A percentile compares a stretch with the other conserved stretches of the same genome.
Conservation (phyloP, 2,329 filamentous ascomycete genomes). For the Tolypocladium ophioglossoides region DNA sequence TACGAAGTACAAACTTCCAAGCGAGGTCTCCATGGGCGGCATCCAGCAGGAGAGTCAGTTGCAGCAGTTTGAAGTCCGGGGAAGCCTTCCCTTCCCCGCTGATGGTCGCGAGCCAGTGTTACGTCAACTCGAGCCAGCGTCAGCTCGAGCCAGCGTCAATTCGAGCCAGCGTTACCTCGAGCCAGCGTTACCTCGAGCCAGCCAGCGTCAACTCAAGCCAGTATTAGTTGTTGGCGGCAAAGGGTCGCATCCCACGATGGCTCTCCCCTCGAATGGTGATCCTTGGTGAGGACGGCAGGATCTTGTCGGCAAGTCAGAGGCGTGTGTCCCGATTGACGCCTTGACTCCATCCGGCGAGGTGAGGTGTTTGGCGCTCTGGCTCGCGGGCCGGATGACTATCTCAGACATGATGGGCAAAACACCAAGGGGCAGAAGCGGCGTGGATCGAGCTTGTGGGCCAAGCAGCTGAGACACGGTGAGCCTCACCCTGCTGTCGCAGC, state of each 20-base stretch:
- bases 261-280: not conserved
- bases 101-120: not conserved
- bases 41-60: not conserved
- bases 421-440: not conserved
- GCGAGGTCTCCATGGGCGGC: not conserved
- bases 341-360: not conserved
- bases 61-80: not conserved
- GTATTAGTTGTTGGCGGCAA: too few relatives aligned
- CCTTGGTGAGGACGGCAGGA: not conserved
- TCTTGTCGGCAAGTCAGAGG: not conserved
- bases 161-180: not conserved
- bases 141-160: not conserved
- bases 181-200: not conserved
- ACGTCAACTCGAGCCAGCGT: not conserved
- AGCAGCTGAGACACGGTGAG: not conserved
- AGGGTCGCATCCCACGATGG: not conserved
- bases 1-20: not conserved
- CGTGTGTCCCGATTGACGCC: not conserved
- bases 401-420: not conserved
- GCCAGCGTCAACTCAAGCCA: not conserved
- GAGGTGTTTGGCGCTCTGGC: not conserved
- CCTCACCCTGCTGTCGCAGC: not conserved
- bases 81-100: not conserved
- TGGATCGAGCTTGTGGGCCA: not conserved
- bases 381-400: not conserved